These are phyloP conservation scores for Mucor circinelloides DNA, from an alignment of 371 early-diverging fungal genomes.

Conservation along the genomic window DNA sequence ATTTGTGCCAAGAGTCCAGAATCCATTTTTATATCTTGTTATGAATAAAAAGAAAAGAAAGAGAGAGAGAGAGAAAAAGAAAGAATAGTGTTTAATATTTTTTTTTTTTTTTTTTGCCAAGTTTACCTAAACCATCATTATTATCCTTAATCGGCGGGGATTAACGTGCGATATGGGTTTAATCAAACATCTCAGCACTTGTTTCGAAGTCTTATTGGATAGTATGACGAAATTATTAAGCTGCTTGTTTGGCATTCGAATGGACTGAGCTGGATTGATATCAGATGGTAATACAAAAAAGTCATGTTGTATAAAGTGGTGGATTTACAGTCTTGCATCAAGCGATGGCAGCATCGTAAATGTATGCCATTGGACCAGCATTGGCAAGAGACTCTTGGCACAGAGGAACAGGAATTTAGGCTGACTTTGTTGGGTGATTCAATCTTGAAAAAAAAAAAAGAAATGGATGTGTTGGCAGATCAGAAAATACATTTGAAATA, in stretches of 20 bases:
- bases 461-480: too few species aligned
- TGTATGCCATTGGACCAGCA: too few species aligned
- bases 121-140: not conserved
- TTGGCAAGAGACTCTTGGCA: too few species aligned
- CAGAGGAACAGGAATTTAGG: too few species aligned
- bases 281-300: not conserved
- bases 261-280: not conserved
- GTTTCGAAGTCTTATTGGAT: not conserved
- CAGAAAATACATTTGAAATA: not conserved
- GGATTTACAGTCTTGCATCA: not conserved
- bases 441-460: too few species aligned
- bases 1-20: slow-evolving; percentile 71
- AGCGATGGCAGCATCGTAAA: too few species aligned
- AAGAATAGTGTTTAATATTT: not conserved
- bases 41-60: not conserved
- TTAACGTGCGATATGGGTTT: not conserved
- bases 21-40: slow-evolving; percentile 33
- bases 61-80: slow-evolving; percentile 1
- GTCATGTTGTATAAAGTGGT: not conserved
- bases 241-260: not conserved
- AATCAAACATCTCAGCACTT: not conserved
- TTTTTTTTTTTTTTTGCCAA: slow-evolving; percentile 1
- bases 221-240: not conserved
- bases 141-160: not conserved
- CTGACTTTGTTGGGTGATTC: too few species aligned